These are phyloP conservation scores for Papiliotrema laurentii DNA, from an alignment of 1,284 basidiomycete species.

Conservation along the genomic window DNA sequence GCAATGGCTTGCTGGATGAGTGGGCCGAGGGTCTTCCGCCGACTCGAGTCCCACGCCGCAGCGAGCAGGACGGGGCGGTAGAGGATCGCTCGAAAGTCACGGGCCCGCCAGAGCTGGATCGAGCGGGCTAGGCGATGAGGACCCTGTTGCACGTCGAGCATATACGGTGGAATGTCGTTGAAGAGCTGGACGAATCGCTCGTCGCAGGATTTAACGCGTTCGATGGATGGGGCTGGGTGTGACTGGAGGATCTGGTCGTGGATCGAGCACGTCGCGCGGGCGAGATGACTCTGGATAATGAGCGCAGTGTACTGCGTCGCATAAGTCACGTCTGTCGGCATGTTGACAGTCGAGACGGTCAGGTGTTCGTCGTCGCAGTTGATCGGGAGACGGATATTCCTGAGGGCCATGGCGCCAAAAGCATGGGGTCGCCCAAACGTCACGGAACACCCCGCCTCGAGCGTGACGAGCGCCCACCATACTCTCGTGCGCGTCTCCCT, in stretches of 20 bases:
- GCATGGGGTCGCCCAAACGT: conserved; percentile 23
- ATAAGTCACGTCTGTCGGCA: conserved; percentile 7
- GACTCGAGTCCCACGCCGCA: conserved; percentile 20
- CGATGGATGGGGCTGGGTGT: conserved; percentile 14
- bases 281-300: conserved; percentile 18
- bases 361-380: conserved; percentile 25
- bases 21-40: conserved; percentile 8
- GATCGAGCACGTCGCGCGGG: conserved; percentile 11
- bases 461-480: conserved; percentile 21
- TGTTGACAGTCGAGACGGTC: conserved; percentile 11
- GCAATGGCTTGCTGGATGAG: conserved; percentile 14
- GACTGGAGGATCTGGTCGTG: conserved; percentile 17
- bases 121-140: conserved; percentile 10
- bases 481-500: conserved; percentile 16
- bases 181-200: conserved; percentile 10
- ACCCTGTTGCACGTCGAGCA: conserved; percentile 8
- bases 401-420: conserved; percentile 8
- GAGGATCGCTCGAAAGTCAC: conserved; percentile 20
- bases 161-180: conserved; percentile 9
- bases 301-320: conserved; percentile 20
- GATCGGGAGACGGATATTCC: conserved; percentile 10
- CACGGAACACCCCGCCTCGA: conserved; percentile 22
- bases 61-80: conserved; percentile 23
- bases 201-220: conserved; percentile 18
- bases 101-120: conserved; percentile 16